A percentile compares a stretch with the other conserved stretches of the same genome.
Evolutionary conservation across 805 yeast genomes (phyloP).

Genomic region (Saccharomyces paradoxus): DNA sequence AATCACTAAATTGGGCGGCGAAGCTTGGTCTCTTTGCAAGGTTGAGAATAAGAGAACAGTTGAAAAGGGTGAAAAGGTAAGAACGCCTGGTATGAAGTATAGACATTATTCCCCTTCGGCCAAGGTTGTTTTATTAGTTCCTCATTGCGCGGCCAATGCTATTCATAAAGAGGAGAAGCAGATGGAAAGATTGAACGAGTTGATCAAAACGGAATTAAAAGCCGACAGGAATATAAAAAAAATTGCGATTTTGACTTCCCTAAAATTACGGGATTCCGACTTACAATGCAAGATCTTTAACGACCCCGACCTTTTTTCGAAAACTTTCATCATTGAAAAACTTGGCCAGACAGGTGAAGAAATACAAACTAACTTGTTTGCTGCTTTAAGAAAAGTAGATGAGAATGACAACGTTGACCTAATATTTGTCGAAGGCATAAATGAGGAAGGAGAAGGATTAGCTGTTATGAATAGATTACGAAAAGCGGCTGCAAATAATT

Average conservation of each 20-base stretch:
- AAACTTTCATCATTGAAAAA: conserved; percentile 14
- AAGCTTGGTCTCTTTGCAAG: conserved; percentile 52
- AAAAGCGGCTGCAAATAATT: conserved; percentile 65
- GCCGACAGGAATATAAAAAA: conserved; percentile 20
- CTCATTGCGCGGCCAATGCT: conserved; percentile 37
- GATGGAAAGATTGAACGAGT: conserved; percentile 24
- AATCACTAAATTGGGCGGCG: conserved; percentile 58
- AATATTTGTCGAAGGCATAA: conserved; percentile 79
- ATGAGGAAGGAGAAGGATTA: conserved; percentile 69
- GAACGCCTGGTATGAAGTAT: conserved; percentile 98
- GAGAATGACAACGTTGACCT: conserved; percentile 49
- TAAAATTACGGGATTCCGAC: conserved; percentile 17
- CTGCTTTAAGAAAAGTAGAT: conserved; percentile 67
- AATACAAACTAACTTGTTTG: conserved; percentile 70
- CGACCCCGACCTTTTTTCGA: neutral
- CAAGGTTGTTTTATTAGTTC: conserved; percentile 57
- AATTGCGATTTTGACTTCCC: conserved; percentile 46
- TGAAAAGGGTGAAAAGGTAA: conserved; percentile 56
- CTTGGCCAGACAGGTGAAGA: conserved; percentile 43
- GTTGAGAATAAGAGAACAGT: conserved; percentile 57
- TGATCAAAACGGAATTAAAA: conserved; percentile 12
- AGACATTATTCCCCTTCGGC: conserved; percentile 92
- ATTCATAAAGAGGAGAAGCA: conserved; percentile 18
- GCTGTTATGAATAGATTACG: conserved; percentile 89
- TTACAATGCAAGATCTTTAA: neutral